Percentiles rank a stretch among this genome's conserved stretches.
Evolutionary conservation across 1,284 basidiomycete species (phyloP).

Genomic region (Cryptococcus maquisensis): DNA sequence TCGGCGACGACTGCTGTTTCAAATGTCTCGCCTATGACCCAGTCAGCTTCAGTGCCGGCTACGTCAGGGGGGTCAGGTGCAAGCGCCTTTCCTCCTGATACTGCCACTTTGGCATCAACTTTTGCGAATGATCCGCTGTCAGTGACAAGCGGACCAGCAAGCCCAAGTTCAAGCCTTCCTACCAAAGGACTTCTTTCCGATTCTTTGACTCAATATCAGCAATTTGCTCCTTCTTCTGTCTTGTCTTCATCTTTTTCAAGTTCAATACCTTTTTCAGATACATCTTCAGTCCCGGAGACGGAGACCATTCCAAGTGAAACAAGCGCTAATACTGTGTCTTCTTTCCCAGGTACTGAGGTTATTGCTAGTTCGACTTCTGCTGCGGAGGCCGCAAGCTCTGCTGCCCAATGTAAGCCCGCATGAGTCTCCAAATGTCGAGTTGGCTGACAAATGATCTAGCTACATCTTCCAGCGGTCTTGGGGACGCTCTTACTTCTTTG

Average conservation of each 20-base stretch:
- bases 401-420: background rate
- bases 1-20: too few relatives aligned
- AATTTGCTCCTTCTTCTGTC: background rate
- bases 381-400: background rate
- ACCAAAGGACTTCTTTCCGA: background rate
- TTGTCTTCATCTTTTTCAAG: background rate
- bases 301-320: background rate
- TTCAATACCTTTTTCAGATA: conserved; percentile 1
- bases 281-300: conserved; percentile 3
- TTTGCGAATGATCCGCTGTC: too few relatives aligned
- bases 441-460: too few relatives aligned
- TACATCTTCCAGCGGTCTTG: background rate
- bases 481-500: background rate
- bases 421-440: background rate
- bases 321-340: conserved; percentile 1
- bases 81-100: background rate
- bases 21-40: too few relatives aligned
- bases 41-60: background rate
- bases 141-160: background rate
- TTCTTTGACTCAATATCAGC: background rate
- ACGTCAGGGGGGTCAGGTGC: background rate
- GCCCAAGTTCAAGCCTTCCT: background rate
- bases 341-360: conserved; percentile 2
- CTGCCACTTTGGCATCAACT: background rate
- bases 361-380: background rate